These are phyloP conservation scores for Salicornia ramosissima DNA, from an alignment of 148 eudicot species.

Conservation along the genomic window DNA sequence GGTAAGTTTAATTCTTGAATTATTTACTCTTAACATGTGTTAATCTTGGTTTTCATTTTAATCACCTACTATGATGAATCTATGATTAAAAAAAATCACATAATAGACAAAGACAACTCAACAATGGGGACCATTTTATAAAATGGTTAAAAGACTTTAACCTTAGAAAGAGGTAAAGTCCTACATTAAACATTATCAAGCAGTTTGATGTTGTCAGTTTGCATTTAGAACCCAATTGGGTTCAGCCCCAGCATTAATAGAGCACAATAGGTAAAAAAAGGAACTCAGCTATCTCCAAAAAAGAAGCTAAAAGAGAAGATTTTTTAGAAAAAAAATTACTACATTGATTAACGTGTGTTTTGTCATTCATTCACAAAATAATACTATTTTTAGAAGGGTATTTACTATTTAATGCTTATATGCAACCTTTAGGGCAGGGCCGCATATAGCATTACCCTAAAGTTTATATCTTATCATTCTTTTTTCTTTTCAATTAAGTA, in stretches of 20 bases:
- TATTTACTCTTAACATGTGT: neutral
- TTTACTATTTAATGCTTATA: too few relatives aligned
- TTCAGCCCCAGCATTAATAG: neutral
- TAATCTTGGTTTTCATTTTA: neutral
- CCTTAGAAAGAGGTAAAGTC: neutral
- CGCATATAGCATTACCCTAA: too few relatives aligned
- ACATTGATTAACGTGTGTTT: too few relatives aligned
- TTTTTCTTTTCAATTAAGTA: neutral
- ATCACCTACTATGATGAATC: too few relatives aligned
- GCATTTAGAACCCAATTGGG: neutral
- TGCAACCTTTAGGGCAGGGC: too few relatives aligned
- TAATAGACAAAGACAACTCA: neutral
- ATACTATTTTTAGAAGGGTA: too few relatives aligned
- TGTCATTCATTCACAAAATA: too few relatives aligned
- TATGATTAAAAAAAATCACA: neutral
- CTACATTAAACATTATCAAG: neutral
- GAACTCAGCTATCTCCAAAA: neutral
- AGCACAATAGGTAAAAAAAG: neutral
- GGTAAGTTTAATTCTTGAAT: slow-evolving; percentile 39
- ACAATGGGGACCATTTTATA: neutral
- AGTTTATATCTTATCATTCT: too few relatives aligned
- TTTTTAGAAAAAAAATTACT: too few relatives aligned
- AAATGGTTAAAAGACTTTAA: slow-evolving; percentile 1
- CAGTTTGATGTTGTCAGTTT: neutral
- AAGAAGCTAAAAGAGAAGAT: too few relatives aligned